Conservation (phyloP, 2,329 filamentous ascomycete genomes). For the Exophiala alcalophila region DNA sequence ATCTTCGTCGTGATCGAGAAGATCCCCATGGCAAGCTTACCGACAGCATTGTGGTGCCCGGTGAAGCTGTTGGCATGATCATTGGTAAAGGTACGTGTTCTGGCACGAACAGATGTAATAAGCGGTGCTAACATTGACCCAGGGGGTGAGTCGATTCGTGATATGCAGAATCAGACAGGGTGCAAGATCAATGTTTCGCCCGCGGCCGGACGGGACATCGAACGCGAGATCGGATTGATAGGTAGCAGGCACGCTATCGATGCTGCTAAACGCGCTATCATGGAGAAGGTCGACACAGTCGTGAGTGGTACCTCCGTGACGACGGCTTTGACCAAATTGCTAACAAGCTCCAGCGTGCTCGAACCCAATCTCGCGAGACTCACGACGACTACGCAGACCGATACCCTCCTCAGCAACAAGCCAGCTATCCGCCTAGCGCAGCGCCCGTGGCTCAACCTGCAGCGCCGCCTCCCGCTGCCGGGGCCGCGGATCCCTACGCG, state of each 20-base stretch:
- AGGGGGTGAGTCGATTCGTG: constrained; percentile 86
- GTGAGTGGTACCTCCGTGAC: constrained; percentile 52
- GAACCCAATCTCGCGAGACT: constrained; percentile 42
- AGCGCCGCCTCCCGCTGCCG: constrained; percentile 50
- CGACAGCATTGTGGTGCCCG: constrained; percentile 80
- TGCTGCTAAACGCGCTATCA: constrained; percentile 77
- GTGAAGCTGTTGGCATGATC: constrained; percentile 92
- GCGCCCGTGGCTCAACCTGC: constrained; percentile 38
- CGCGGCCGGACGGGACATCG: constrained; percentile 71
- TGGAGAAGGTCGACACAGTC: constrained; percentile 88
- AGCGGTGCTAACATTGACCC: constrained; percentile 25
- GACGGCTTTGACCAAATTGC: constrained; percentile 30
- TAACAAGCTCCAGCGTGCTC: constrained; percentile 43
- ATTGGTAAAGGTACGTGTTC: constrained; percentile 69
- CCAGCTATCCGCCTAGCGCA: constrained; percentile 31
- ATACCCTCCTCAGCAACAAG: constrained; percentile 34
- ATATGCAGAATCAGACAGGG: constrained; percentile 82
- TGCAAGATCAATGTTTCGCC: constrained; percentile 95
- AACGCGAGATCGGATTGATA: constrained; percentile 83
- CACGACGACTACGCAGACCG: constrained; percentile 35
- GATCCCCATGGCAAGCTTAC: constrained; percentile 59
- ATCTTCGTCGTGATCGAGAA: constrained; percentile 42
- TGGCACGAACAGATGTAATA: neutral
- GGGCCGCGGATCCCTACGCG: constrained; percentile 67
- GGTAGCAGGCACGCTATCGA: constrained; percentile 74